A percentile compares a stretch with the other conserved stretches of the same genome.
phyloP scores from a whole-genome alignment of 371 early-diverging fungal species.

The Coemansia sp. region DNA sequence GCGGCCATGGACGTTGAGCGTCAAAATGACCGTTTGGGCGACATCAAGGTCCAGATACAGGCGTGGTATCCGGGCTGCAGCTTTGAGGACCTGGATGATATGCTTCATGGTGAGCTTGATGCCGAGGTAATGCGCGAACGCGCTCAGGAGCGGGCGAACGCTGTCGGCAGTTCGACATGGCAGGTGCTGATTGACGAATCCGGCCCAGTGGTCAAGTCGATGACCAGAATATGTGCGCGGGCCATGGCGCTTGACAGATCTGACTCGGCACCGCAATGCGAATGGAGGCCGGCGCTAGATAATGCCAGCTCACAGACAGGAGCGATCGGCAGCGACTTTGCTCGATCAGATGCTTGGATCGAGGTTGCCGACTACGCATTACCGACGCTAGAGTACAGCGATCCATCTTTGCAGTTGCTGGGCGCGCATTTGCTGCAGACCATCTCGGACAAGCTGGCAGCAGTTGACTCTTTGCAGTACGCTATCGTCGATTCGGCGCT shows the following conservation, averaged over 20 bases:
- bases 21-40: constrained; percentile 58
- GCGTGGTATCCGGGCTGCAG: constrained; percentile 50
- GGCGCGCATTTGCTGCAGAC: constrained; percentile 7
- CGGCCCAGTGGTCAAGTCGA: constrained; percentile 8
- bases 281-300: neutral
- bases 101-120: constrained; percentile 45
- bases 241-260: constrained; percentile 18
- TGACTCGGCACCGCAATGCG: constrained; percentile 34
- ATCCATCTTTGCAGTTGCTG: constrained; percentile 15
- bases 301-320: neutral
- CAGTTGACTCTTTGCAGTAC: constrained; percentile 41
- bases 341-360: constrained; percentile 28
- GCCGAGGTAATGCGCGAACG: constrained; percentile 8
- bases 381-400: constrained; percentile 7
- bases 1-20: constrained; percentile 59
- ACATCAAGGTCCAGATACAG: constrained; percentile 48
- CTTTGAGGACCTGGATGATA: constrained; percentile 47
- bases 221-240: constrained; percentile 11
- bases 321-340: constrained; percentile 18
- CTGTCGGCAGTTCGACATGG: constrained; percentile 22
- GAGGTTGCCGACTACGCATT: constrained; percentile 13
- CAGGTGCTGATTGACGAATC: constrained; percentile 17
- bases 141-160: constrained; percentile 12
- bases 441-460: constrained; percentile 26
- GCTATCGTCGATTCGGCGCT: constrained; percentile 42